phyloP scores from a whole-genome alignment of 164 flowering plant species.

The Macadamia integrifolia region DNA sequence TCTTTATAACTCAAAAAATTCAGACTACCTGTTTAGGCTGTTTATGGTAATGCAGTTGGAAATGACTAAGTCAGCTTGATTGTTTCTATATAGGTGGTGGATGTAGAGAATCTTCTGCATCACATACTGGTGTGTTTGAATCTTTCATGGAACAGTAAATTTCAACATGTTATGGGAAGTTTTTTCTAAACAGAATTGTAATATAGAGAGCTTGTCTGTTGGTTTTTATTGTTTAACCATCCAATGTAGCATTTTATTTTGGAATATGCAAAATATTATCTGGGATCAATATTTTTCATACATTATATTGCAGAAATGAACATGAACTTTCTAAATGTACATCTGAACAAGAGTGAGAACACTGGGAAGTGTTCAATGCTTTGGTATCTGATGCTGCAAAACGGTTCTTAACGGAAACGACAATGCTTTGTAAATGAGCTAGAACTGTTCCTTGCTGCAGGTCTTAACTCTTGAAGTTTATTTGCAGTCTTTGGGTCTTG shows the following conservation, averaged over 20 bases:
- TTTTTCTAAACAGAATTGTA: neutral
- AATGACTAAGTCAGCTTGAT: slow-evolving; percentile 2
- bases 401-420: slow-evolving; percentile 54
- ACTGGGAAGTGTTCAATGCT: slow-evolving; percentile 37
- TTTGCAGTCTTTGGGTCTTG: slow-evolving; percentile 43
- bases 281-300: neutral
- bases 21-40: neutral
- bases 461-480: slow-evolving; percentile 60
- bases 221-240: too few species aligned
- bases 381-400: slow-evolving; percentile 55
- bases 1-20: too few species aligned
- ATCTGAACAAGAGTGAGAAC: slow-evolving; percentile 28
- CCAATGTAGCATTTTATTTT: too few species aligned
- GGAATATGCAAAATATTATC: too few species aligned
- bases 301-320: slow-evolving; percentile 29
- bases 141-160: slow-evolving; percentile 43
- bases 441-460: slow-evolving; percentile 80
- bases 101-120: slow-evolving; percentile 59
- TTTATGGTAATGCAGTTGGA: neutral
- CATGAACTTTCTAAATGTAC: slow-evolving; percentile 9
- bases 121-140: slow-evolving; percentile 59
- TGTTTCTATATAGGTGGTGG: slow-evolving; percentile 35
- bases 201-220: too few species aligned
- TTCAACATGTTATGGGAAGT: neutral
- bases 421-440: slow-evolving; percentile 64